Percentiles rank a stretch among this genome's conserved stretches.
phyloP scores from a whole-genome alignment of 176 grass and related monocot species.

The Paspalum vaginatum region DNA sequence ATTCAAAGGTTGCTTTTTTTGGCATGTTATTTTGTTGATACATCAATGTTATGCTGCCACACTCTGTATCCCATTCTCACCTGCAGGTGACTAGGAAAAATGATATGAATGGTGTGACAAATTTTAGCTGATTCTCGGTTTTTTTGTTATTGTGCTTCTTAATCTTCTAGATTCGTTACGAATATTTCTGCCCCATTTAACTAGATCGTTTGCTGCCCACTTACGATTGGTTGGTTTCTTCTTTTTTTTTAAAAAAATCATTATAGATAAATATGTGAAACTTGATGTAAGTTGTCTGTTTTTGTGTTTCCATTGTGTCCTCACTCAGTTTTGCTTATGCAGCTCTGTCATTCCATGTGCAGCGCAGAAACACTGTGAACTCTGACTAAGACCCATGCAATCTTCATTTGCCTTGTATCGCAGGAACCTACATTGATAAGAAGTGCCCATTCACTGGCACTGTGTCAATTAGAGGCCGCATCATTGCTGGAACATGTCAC shows the following conservation, averaged over 20 bases:
- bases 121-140: too few relatives aligned
- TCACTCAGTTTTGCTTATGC: background rate
- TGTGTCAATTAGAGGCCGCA: conserved; percentile 43
- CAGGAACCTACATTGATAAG: conserved; percentile 53
- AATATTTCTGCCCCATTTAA: background rate
- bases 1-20: background rate
- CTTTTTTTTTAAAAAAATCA: background rate
- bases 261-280: background rate
- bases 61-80: background rate
- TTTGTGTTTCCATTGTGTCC: background rate
- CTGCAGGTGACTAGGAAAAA: background rate
- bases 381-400: too few relatives aligned
- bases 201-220: background rate
- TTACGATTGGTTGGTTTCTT: background rate
- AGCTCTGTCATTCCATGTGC: background rate
- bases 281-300: background rate
- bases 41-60: background rate
- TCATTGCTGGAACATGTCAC: conserved; percentile 47
- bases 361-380: background rate
- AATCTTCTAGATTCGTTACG: background rate
- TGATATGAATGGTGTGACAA: background rate
- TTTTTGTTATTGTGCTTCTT: background rate
- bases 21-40: background rate
- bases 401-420: background rate
- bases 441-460: conserved; percentile 50